A percentile compares a stretch with the other conserved stretches of the same genome.
Conservation (phyloP, 2,329 filamentous ascomycete genomes). For the Grosmannia clavigera region DNA sequence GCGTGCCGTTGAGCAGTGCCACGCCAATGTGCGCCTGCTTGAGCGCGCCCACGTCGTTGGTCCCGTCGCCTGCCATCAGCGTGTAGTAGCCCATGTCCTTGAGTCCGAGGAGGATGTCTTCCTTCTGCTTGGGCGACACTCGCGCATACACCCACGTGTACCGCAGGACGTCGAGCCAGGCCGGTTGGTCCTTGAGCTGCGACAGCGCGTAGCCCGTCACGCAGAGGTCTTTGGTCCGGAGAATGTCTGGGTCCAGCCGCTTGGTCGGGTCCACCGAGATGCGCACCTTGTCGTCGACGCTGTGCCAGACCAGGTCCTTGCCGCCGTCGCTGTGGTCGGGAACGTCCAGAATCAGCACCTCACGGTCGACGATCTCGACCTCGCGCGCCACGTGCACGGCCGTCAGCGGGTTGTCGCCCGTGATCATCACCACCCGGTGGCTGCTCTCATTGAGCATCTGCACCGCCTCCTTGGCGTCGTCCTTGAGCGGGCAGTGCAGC, state of each 20-base stretch:
- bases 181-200: conserved; percentile 73
- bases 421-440: conserved; percentile 98
- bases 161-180: conserved; percentile 65
- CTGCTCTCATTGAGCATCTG: conserved; percentile 98
- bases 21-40: conserved; percentile 98
- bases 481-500: conserved; percentile 88
- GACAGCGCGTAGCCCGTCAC: conserved; percentile 88
- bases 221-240: conserved; percentile 82
- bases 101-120: conserved; percentile 91
- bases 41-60: conserved; percentile 92
- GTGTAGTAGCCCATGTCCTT: conserved; percentile 97
- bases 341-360: conserved; percentile 87
- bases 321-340: conserved; percentile 78
- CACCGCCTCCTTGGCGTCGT: conserved; percentile 86
- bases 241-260: conserved; percentile 66
- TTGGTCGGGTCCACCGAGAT: conserved; percentile 77
- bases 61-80: conserved; percentile 96
- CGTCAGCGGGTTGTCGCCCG: conserved; percentile 92
- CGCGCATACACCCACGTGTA: conserved; percentile 97
- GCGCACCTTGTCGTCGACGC: conserved; percentile 77
- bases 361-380: conserved; percentile 94
- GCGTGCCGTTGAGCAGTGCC: conserved; percentile 86
- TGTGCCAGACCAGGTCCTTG: conserved; percentile 81
- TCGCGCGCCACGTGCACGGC: conserved; percentile 90
- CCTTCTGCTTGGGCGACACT: conserved; percentile 97